Evolutionary conservation across 306 rosid genomes (phyloP).

Genomic region (Cucurbita moschata): DNA sequence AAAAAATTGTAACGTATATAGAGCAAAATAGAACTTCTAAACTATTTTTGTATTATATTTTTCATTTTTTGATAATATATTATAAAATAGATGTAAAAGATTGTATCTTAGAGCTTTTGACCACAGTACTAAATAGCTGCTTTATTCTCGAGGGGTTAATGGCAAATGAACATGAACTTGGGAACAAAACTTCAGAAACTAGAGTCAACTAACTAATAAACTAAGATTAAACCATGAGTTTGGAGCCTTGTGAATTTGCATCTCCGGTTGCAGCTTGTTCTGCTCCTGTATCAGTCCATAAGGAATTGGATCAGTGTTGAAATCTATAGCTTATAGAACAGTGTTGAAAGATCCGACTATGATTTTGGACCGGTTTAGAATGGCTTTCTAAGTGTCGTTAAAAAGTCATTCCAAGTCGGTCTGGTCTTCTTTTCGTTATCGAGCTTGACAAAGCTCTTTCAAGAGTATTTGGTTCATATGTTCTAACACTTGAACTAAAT

Average conservation of each 20-base stretch:
- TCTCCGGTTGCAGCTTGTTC: conserved; percentile 29
- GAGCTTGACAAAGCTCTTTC: not conserved
- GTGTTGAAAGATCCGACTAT: not conserved
- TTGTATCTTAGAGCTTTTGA: not conserved
- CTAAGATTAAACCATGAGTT: conserved; percentile 25
- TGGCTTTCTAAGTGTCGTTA: not conserved
- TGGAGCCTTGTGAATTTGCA: conserved; percentile 19
- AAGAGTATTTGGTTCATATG: not conserved
- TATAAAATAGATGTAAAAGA: not conserved
- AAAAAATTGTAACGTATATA: too few relatives aligned
- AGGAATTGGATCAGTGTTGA: not conserved
- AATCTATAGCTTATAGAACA: not conserved
- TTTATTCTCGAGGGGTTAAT: not conserved
- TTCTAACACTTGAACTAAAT: not conserved
- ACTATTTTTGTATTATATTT: not conserved
- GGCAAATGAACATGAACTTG: not conserved
- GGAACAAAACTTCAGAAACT: not conserved
- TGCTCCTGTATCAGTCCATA: conserved; percentile 27
- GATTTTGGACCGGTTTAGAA: not conserved
- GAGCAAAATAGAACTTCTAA: too few relatives aligned
- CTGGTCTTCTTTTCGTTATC: not conserved
- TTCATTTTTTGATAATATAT: not conserved
- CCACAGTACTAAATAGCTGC: not conserved
- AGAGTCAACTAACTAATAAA: not conserved
- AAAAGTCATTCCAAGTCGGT: not conserved